Base-by-base conservation (phyloP, 164 flowering plant species). In the Aristolochia fimbriata region DNA sequence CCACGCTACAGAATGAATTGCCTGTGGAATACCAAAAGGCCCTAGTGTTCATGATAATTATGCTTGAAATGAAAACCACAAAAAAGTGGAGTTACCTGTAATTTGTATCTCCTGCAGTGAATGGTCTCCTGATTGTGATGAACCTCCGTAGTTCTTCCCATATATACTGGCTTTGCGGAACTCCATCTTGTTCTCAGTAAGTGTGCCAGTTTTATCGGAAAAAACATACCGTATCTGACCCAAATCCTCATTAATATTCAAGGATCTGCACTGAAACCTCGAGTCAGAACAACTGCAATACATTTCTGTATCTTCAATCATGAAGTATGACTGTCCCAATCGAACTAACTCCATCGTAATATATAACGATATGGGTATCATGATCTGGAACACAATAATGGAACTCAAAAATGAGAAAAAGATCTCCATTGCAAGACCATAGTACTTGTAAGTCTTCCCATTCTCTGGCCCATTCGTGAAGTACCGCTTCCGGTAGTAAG, bases 271-370 rank as follows among this genome's bases (percentile, higher is more conserved):
- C 81, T 91, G 97, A 63, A 91, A 91, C 76, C 91, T 80, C 27
- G 96, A 80, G 58, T 74, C 74, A 48, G 82, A 74, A 64, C 55
- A 62, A 60, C 69, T 62, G 63, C 80, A 86, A 78, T 77, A 87
- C 96, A 91, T 81, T 55, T 86, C 75, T 65, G 62, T 67, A 68
- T 91, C 97, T 64, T 73, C 93, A 57, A 91, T 87, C 97, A 91
- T 91, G 75, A 91, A 91, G 72, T 85, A 91, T 2, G 97, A 86
- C 60, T 91, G 97, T 51, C 97, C 95, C 73, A 91, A 69, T 50
- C 97, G 82, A 48, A 91, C 97, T 78, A 91, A 70, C 72, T 91
- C 97, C 97, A 91, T 91, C 11, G 97, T 84, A 66, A 91, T 91
- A 66, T 91, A 91, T 21, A 91, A 80, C 37, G 97, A 86, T 66